These are phyloP conservation scores for Omphalotus guepiniiformis DNA, from an alignment of 768 basidiomycete genomes.

Conservation along the genomic window DNA sequence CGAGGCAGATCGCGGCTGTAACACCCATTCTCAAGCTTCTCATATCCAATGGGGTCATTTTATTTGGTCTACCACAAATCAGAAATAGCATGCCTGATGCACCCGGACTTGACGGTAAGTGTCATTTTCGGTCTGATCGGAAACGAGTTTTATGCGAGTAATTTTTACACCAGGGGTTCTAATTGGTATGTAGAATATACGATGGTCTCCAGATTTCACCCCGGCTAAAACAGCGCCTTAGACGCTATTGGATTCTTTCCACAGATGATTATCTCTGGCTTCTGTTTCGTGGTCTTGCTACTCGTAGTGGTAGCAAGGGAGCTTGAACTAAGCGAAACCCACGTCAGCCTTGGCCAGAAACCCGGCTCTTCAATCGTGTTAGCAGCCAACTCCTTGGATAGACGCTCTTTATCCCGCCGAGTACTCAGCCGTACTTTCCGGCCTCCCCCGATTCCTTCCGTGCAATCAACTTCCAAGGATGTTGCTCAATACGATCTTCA, in stretches of 20 bases:
- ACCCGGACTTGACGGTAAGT: conserved; percentile 43
- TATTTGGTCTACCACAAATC: conserved; percentile 46
- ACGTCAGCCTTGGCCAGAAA: neutral
- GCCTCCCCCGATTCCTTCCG: conserved; percentile 26
- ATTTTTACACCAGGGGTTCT: conserved; percentile 32
- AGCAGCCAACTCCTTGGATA: neutral
- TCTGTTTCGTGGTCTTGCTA: conserved; percentile 38
- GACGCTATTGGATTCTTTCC: conserved; percentile 57
- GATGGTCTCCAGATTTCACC: neutral
- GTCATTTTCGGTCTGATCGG: neutral
- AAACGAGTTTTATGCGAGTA: neutral
- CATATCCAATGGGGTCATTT: conserved; percentile 33
- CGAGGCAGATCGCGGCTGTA: conserved; percentile 28
- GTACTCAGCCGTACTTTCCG: conserved; percentile 14
- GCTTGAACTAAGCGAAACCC: conserved; percentile 20
- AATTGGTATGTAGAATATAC: conserved; percentile 34
- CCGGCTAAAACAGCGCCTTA: too few species aligned
- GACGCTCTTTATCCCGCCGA: neutral
- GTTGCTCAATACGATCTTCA: conserved; percentile 35
- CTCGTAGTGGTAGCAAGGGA: conserved; percentile 40
- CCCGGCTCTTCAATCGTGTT: conserved; percentile 3
- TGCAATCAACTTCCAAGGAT: conserved; percentile 26
- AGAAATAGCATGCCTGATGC: conserved; percentile 55
- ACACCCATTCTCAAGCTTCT: conserved; percentile 34
- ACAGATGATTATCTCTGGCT: conserved; percentile 47